Evolutionary conservation across 164 flowering plant species (phyloP), one percentile per base, ranked within the genome.

Genomic region (Taxillus chinensis): DNA sequence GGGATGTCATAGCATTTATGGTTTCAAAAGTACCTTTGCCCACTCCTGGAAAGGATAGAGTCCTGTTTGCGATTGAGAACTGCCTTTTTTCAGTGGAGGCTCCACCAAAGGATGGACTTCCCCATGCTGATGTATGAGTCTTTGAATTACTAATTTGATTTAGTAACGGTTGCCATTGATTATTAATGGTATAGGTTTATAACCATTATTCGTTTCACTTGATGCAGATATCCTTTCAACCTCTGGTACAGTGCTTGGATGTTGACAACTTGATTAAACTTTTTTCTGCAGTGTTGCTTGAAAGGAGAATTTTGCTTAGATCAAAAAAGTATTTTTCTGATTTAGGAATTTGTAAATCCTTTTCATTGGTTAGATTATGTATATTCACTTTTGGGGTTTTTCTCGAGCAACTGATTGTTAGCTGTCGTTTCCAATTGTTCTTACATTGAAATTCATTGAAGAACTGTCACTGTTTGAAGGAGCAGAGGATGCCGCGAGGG

Each of bases 151-250:
- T 57, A 27, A 39, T 45, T 37, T 63, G 43, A 50, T 60, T 55
- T 38, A 40, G n/a, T 16, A 37, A 37, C 49, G 39, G 9, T 43
- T 51, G 7, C 5, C 8, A 38, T 49, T 57, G 39, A 16, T 57
- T 46, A 37, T 59, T 45, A 13, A 50, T 5, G 13, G 57, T 15
- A 49, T 46, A 27, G 7, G 17, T 57, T 55, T n/a, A 45, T 62
- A 48, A 57, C 45, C 27, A 4, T 51, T 17, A 40, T 66, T 54
- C 57, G 52, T 68, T 76, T 68, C 16, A 14, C 46, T 57, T 55
- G 41, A 14, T 83, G 78, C 96, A 90, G 97, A 79, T 93, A 82
- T 91, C 97, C 46, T 87, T 93, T 78, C 92, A 91, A 77, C 95
- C 99, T 16, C 68, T 90, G 74, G 82, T 90, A 43, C 95, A 87